Evolutionary conservation across 805 yeast genomes (phyloP), one percentile per base, ranked within the genome.

Genomic region (Candida railenensis): DNA sequence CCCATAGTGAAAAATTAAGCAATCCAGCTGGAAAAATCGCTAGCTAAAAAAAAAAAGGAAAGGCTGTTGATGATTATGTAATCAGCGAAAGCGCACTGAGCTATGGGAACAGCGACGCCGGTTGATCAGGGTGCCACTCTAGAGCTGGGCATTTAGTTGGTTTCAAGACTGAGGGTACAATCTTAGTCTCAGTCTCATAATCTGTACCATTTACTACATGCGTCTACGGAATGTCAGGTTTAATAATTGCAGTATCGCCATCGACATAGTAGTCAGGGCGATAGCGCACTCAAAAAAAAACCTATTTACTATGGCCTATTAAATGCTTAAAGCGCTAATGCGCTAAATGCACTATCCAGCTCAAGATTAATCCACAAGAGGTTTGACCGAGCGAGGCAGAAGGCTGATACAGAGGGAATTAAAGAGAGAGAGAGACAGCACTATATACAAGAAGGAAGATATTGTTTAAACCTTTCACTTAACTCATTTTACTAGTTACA

Each of bases 201-300:
- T n/a, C n/a, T n/a, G n/a, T n/a, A n/a, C n/a, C n/a, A n/a, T n/a
- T n/a, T n/a, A n/a, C 30, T 25, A 25, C 30, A 16, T 21, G 15
- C 19, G 20, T 21, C 36, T 22, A 40, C 28, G 33, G 36, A 4
- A 60, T 71, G 73, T 71, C 45, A 64, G 62, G 76, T 66, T 61
- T 64, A 63, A 63, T 71, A 72, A 72, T 72, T 72, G 67, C 77
- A 69, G 65, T 67, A 61, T 58, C 76, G 67, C 72, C 77, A 71
- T 66, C 58, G 44, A 15, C 42, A 33, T 19, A 36, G 30, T n/a
- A 38, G 49, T 65, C 66, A 60, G 63, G 74, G 67, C 66, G 74
- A 53, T 58, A 69, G 61, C 74, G 77, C 65, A 72, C 76, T 72
- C 77, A 72, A 71, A 67, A 59, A 61, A 62, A 67, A 65, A 67